phyloP scores from a whole-genome alignment of 2,329 filamentous ascomycete genomes.

The Fusarium sp. region DNA sequence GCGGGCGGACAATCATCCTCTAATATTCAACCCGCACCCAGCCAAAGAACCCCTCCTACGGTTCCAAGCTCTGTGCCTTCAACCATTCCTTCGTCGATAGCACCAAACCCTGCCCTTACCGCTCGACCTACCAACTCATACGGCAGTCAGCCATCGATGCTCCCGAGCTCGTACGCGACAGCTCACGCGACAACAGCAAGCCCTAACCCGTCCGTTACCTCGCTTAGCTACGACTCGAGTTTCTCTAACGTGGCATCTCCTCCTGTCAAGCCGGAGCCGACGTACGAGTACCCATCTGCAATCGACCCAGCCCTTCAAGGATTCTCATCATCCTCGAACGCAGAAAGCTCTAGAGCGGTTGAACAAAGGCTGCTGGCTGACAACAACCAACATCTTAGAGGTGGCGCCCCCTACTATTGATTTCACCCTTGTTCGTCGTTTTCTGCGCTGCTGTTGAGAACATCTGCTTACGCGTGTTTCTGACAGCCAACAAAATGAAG shows the following conservation, averaged over 20 bases:
- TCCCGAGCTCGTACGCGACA: conserved; percentile 57
- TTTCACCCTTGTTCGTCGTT: conserved; percentile 45
- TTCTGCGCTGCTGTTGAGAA: conserved; percentile 44
- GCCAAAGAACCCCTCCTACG: conserved; percentile 50
- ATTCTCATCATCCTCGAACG: conserved; percentile 37
- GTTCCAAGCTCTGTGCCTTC: conserved; percentile 44
- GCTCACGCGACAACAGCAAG: conserved; percentile 48
- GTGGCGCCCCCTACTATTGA: conserved; percentile 59
- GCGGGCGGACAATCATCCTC: conserved; percentile 78
- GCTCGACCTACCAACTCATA: conserved; percentile 54
- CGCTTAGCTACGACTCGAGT: conserved; percentile 50
- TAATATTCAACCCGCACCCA: conserved; percentile 54
- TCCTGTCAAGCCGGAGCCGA: conserved; percentile 52
- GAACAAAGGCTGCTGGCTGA: conserved; percentile 47
- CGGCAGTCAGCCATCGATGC: conserved; percentile 58
- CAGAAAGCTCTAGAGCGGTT: conserved; percentile 41
- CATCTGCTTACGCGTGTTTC: conserved; percentile 47
- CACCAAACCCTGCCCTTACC: conserved; percentile 40
- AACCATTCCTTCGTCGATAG: conserved; percentile 41
- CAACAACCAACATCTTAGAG: conserved; percentile 58
- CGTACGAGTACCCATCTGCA: conserved; percentile 67
- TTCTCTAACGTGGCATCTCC: conserved; percentile 46
- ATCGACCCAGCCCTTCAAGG: conserved; percentile 75
- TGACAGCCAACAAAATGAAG: conserved; percentile 65
- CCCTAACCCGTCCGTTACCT: conserved; percentile 46